Conservation (phyloP, 495 filamentous ascomycete genomes). For the Neurospora discreta region DNA sequence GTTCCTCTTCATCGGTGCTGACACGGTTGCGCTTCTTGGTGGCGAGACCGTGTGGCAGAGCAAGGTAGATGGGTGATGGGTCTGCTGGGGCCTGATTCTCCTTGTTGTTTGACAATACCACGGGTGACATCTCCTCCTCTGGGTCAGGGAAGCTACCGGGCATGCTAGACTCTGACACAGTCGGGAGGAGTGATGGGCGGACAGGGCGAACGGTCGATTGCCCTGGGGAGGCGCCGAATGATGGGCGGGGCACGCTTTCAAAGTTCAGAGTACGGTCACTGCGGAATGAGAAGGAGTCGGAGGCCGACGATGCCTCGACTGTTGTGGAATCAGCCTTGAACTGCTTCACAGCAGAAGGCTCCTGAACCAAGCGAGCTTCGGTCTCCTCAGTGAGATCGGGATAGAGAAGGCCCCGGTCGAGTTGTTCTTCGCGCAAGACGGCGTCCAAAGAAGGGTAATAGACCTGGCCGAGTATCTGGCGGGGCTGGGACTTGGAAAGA, state of each 20-base stretch:
- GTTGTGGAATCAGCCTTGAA: conserved; percentile 15
- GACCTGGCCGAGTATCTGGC: conserved; percentile 19
- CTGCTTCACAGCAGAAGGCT: conserved; percentile 1
- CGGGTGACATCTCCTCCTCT: background rate
- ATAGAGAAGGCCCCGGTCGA: conserved; percentile 26
- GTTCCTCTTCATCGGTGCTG: conserved; percentile 37
- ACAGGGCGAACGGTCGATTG: conserved; percentile 48
- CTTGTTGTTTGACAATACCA: conserved; percentile 25
- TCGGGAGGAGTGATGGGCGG: conserved; percentile 37
- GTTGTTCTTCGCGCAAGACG: conserved; percentile 14
- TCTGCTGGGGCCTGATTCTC: conserved; percentile 32
- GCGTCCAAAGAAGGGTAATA: conserved; percentile 25
- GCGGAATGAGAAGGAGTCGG: conserved; percentile 50
- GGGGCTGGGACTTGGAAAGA: conserved; percentile 25
- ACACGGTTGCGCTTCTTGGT: conserved; percentile 63
- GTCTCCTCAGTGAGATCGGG: conserved; percentile 27
- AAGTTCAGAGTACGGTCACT: conserved; percentile 47
- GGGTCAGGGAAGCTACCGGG: conserved; percentile 37
- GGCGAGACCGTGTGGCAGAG: conserved; percentile 54
- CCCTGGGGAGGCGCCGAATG: conserved; percentile 38
- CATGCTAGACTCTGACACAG: conserved; percentile 20
- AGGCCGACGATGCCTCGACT: conserved; percentile 21
- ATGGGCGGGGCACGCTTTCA: conserved; percentile 19
- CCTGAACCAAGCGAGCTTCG: conserved; percentile 9
- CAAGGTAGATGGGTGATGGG: conserved; percentile 5